These are phyloP conservation scores for Termitomyces sp. DNA, from an alignment of 768 basidiomycete genomes.

Conservation along the genomic window DNA sequence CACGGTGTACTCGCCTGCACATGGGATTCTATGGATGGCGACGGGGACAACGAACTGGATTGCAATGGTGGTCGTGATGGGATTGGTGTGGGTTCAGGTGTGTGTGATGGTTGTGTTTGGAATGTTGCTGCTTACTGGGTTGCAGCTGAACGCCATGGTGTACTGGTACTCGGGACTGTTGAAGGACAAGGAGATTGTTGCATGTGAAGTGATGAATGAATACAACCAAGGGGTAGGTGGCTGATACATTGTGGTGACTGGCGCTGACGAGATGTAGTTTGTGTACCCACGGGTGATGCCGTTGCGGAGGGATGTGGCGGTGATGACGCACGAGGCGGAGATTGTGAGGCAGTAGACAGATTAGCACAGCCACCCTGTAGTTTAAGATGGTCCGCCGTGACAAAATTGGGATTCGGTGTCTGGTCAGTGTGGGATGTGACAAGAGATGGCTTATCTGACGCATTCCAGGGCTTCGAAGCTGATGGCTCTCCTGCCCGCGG, in stretches of 20 bases:
- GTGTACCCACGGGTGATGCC: conserved; percentile 81
- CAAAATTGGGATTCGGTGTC: conserved; percentile 9
- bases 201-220: conserved; percentile 80
- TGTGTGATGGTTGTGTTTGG: neutral
- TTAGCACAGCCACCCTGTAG: conserved; percentile 3
- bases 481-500: conserved; percentile 12
- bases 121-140: neutral
- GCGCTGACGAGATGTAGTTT: conserved; percentile 44
- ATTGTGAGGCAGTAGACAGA: conserved; percentile 44
- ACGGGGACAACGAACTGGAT: conserved; percentile 76
- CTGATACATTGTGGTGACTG: neutral
- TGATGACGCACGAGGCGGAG: conserved; percentile 86
- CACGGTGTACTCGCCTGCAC: conserved; percentile 75
- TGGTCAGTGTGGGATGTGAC: conserved; percentile 14
- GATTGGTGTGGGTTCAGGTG: conserved; percentile 61
- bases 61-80: conserved; percentile 66
- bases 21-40: conserved; percentile 70
- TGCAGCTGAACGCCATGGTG: conserved; percentile 46
- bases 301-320: conserved; percentile 70
- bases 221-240: conserved; percentile 72
- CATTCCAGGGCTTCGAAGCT: conserved; percentile 14
- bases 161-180: conserved; percentile 59
- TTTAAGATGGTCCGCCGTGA: neutral
- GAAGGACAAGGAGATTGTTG: conserved; percentile 73
- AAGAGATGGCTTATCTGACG: neutral